Conservation (phyloP, 371 early-diverging fungal genomes). For the Coemansia sp. region DNA sequence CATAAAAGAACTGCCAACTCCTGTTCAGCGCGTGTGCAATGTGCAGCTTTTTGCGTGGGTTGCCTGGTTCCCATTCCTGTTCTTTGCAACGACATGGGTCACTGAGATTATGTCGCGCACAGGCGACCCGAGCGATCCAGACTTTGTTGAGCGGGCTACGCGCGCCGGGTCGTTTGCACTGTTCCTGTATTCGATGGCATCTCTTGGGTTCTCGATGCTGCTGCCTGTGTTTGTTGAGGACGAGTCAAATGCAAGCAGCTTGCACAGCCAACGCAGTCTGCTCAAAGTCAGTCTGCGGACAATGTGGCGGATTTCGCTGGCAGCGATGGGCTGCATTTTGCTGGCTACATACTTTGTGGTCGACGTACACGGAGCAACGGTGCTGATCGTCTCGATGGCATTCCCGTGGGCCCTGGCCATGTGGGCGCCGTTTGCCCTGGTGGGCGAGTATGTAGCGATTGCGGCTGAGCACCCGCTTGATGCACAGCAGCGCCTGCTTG, state of each 20-base stretch:
- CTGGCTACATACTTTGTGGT: constrained; percentile 59
- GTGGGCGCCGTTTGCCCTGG: constrained; percentile 92
- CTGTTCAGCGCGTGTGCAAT: constrained; percentile 78
- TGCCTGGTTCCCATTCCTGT: constrained; percentile 95
- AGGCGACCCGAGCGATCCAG: constrained; percentile 31
- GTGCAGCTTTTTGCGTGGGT: constrained; percentile 94
- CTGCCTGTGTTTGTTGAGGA: constrained; percentile 58
- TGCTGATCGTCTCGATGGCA: constrained; percentile 73
- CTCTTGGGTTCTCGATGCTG: constrained; percentile 67
- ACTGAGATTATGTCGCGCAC: constrained; percentile 57
- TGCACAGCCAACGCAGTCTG: constrained; percentile 15
- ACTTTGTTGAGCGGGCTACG: constrained; percentile 60
- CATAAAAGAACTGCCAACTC: constrained; percentile 61
- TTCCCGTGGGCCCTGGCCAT: constrained; percentile 84
- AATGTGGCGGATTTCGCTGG: constrained; percentile 46
- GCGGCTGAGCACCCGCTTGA: constrained; percentile 5
- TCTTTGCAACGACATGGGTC: constrained; percentile 83
- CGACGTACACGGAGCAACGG: constrained; percentile 56
- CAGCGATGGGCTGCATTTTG: constrained; percentile 25
- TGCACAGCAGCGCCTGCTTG: constrained; percentile 5
- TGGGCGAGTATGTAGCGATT: constrained; percentile 54
- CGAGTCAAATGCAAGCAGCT: constrained; percentile 8
- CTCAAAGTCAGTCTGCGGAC: constrained; percentile 19
- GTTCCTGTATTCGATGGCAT: constrained; percentile 76
- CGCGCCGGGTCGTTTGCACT: constrained; percentile 84